Evolutionary conservation across 2,329 filamentous ascomycete genomes (phyloP), one percentile per base, ranked within the genome.

Genomic region (Botrytis fragariae): DNA sequence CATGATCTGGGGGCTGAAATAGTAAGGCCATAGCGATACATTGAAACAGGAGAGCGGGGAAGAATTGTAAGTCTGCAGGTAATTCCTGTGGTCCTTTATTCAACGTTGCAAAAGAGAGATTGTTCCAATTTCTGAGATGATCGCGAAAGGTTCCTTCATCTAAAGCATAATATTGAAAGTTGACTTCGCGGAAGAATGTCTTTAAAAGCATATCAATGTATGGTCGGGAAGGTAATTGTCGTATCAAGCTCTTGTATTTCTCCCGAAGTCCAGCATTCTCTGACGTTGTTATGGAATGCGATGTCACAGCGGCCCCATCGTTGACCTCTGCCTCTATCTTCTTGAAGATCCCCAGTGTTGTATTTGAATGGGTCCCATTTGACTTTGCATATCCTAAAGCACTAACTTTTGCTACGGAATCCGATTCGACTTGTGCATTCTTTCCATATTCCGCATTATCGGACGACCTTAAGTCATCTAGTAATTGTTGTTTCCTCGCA

Each of bases 31-130:
- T 84, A 5, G 88, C 88, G 25, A 89, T 79, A 45, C 89, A 83
- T 77, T 90, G 87, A 77, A 91, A 89, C 4, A 91, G 79, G 67
- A 91, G 79, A 0, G 87, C 88, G 1, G 89, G 89, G 73, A 91
- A 89, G 7, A 85, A 86, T 68, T 86, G 83, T 73, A 90, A 79
- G 74, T 88, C 85, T 0, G 84, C 83, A 4, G 85, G 81, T 39
- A 90, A 80, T 7, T 84, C 85, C 60, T 85, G 83, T 0, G 87
- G 87, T 0, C 87, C 87, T 22, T 84, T 82, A 9, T 84, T 84
- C 2, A 90, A 81, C 12, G 85, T 79, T 44, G 83, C 83, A 77
- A 88, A 89, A 4, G 88, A 86, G 20, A 89, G 77, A 39, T 81
- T 84, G 75, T 86, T 84, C 89, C 89, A 91, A 71, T 86, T 83